A percentile compares a stretch with the other conserved stretches of the same genome.
Evolutionary conservation across 163 green algal genomes (phyloP).

Genomic region (Prototheca stagnorum): DNA sequence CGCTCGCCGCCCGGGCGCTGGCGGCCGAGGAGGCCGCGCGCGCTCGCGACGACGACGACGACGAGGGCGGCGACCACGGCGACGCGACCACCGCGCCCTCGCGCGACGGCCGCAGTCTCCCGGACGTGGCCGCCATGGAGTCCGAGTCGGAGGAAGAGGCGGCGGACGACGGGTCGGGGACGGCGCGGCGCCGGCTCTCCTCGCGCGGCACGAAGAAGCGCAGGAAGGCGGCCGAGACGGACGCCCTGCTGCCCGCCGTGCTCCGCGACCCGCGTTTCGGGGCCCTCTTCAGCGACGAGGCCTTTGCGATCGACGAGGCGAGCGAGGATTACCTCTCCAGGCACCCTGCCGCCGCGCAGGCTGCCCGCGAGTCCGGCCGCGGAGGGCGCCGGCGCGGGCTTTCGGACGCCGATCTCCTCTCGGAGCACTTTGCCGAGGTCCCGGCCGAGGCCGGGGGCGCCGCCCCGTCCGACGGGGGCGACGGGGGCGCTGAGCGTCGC

Average conservation of each 20-base stretch:
- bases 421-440: conserved; percentile 2
- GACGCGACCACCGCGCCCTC: no score
- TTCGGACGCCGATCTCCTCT: neutral
- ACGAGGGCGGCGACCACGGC: neutral
- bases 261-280: conserved; percentile 28
- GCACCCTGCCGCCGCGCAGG: conserved; percentile 52
- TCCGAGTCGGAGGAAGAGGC: neutral
- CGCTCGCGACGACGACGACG: neutral
- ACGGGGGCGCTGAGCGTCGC: conserved; percentile 1
- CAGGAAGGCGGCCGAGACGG: neutral
- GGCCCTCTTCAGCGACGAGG: conserved; percentile 64
- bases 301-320: conserved; percentile 59
- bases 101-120: neutral
- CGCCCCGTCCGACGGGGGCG: neutral
- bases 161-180: neutral
- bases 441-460: conserved; percentile 4
- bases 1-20: conserved; percentile 9
- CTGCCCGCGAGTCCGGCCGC: neutral
- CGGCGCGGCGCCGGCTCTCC: neutral
- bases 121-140: neutral
- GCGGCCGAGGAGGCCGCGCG: no score
- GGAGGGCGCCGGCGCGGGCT: neutral
- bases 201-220: neutral
- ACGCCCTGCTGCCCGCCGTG: conserved; percentile 5
- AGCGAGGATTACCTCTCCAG: conserved; percentile 52